Base-by-base conservation (phyloP, 1,284 basidiomycete species). In the Moesziomyces parantarcticus region DNA sequence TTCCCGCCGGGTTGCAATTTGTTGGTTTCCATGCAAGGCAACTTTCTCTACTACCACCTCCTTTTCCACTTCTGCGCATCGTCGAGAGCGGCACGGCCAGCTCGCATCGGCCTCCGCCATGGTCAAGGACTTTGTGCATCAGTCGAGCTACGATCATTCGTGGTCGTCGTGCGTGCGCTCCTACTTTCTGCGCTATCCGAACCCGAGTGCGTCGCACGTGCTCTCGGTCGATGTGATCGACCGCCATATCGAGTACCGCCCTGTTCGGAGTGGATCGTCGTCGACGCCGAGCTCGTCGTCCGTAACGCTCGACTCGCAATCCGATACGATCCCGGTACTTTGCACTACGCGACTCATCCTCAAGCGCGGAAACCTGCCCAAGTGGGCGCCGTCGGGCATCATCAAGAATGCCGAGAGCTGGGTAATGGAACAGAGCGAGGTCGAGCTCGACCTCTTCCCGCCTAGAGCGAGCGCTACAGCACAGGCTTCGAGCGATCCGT, bases 101-200 rank as follows among this genome's bases (percentile, higher is more conserved):
- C 14, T 41, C 21, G 42, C 22, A 14, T 20, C n/a, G 21, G 1
- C 18, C 23, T 9, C 16, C 45, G 39, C 36, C 39, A 74, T 74
- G 71, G 71, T 74, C 50, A 68, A 68, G 50, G 71, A 74, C 52
- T 74, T 64, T 26, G 65, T 74, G 3, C 71, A 74, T 26, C 61
- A 74, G 52, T 68, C 71, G 4, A 55, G 49, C 56, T 74, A 65
- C 39, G 61, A 68, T 29, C 66, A 67, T 40, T 64, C 77, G 9
- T 79, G 77, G 77, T 69, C 73, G 5, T 75, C 73, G 2, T 79
- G 77, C 56, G 62, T 72, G 6, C 65, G 76, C 21, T 95, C 95
- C 18, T 98, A 93, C 87, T 94, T 95, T 81, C 88, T 97, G 67
- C 91, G 97, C 72, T 99, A 99, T 84, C 96, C 97, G 4, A 99